Evolutionary conservation across 202 grass and related monocot species (phyloP).

Genomic region (Musa balbisiana): DNA sequence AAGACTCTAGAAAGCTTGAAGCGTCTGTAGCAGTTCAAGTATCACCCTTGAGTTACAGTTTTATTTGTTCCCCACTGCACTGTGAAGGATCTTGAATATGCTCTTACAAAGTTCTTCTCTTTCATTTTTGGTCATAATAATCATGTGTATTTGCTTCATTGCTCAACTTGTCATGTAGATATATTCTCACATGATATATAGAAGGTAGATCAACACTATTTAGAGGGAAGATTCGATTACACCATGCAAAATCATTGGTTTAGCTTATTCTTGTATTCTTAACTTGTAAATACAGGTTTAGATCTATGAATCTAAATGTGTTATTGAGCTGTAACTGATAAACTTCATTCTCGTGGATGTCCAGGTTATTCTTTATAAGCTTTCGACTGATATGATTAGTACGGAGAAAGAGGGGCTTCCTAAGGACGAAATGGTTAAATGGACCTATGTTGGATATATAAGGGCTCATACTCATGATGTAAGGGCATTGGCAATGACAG

Average conservation of each 20-base stretch:
- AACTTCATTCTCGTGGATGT: conserved; percentile 5
- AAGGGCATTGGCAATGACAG: conserved; percentile 72
- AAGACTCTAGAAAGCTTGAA: neutral
- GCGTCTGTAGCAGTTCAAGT: no score
- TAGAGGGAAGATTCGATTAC: neutral
- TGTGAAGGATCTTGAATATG: no score
- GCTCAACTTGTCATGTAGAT: neutral
- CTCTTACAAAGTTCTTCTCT: neutral
- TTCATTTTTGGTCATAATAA: neutral
- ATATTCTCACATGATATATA: neutral
- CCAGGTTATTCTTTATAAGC: conserved; percentile 91
- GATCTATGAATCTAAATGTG: no score
- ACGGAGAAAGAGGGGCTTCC: conserved; percentile 19
- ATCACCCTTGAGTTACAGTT: neutral
- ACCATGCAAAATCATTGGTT: neutral
- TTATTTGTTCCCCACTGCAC: neutral
- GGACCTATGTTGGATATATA: conserved; percentile 71
- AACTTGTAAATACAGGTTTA: no score
- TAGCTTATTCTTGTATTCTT: no score
- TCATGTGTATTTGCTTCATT: neutral
- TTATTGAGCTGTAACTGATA: no score
- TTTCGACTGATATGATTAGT: conserved; percentile 29
- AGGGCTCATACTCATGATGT: conserved; percentile 89
- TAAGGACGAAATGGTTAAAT: conserved; percentile 52
- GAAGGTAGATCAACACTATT: neutral